phyloP scores from a whole-genome alignment of 164 flowering plant species.

The Kalanchoe fedtschenkoi region DNA sequence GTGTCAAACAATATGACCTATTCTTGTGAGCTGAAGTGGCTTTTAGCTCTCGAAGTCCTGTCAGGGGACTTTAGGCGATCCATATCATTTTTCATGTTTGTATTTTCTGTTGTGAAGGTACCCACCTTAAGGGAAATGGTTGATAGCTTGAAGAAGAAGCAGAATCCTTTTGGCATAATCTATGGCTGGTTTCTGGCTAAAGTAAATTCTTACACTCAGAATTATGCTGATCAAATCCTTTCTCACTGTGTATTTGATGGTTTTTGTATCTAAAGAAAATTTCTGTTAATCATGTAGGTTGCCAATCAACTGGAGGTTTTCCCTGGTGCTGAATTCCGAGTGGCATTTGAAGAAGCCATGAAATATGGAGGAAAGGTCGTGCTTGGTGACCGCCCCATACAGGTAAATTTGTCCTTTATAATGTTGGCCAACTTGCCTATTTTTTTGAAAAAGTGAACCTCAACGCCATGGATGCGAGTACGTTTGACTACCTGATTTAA shows the following conservation, averaged over 20 bases:
- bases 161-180: constrained; percentile 65
- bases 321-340: constrained; percentile 4
- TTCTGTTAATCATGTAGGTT: neutral
- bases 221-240: neutral
- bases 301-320: constrained; percentile 5
- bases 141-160: constrained; percentile 67
- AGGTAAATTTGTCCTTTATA: neutral
- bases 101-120: constrained; percentile 40
- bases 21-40: no score
- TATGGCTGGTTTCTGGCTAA: constrained; percentile 95
- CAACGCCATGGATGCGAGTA: no score
- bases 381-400: constrained; percentile 1
- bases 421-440: neutral
- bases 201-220: constrained; percentile 26
- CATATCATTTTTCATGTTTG: neutral
- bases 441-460: neutral
- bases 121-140: constrained; percentile 83
- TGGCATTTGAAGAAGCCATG: constrained; percentile 7
- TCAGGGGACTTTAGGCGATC: neutral
- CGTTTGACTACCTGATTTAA: neutral
- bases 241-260: neutral
- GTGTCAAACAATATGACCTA: no score
- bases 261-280: neutral
- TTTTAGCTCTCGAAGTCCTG: no score
- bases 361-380: constrained; percentile 7